phyloP scores from a whole-genome alignment of 805 yeast species.

The Candida nonsorbophila region DNA sequence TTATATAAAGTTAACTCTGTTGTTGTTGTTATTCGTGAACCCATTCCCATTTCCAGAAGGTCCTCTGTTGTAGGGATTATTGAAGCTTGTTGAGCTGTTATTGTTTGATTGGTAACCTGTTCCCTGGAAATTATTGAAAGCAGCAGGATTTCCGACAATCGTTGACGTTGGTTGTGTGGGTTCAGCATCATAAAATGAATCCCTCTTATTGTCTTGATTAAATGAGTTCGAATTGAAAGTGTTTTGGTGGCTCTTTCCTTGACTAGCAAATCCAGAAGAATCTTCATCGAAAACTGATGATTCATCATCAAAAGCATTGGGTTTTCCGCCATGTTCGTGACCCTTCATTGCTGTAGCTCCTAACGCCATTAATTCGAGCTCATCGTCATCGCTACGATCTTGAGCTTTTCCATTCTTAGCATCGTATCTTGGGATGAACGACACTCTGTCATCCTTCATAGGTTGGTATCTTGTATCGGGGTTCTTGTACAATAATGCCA shows the following conservation, averaged over 20 bases:
- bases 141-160: slow-evolving; percentile 35
- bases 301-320: slow-evolving; percentile 19
- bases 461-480: slow-evolving; percentile 96
- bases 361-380: slow-evolving; percentile 64
- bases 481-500: slow-evolving; percentile 81
- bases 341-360: slow-evolving; percentile 68
- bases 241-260: slow-evolving; percentile 7
- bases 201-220: slow-evolving; percentile 16
- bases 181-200: slow-evolving; percentile 24
- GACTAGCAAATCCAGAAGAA: slow-evolving; percentile 9
- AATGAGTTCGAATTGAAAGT: slow-evolving; percentile 7
- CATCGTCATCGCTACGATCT: slow-evolving; percentile 26
- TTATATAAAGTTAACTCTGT: slow-evolving; percentile 9
- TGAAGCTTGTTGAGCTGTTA: slow-evolving; percentile 8
- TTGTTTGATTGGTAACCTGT: slow-evolving; percentile 5
- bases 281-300: slow-evolving; percentile 30
- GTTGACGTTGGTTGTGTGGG: slow-evolving; percentile 42
- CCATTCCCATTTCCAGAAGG: too few relatives aligned
- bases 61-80: slow-evolving; percentile 12
- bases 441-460: slow-evolving; percentile 91
- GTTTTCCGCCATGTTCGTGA: slow-evolving; percentile 39
- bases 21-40: too few relatives aligned
- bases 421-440: slow-evolving; percentile 76
- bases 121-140: slow-evolving; percentile 7
- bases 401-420: slow-evolving; percentile 10